These are phyloP conservation scores for Penicillium sp. DNA, from an alignment of 2,329 filamentous ascomycete species.

Conservation along the genomic window DNA sequence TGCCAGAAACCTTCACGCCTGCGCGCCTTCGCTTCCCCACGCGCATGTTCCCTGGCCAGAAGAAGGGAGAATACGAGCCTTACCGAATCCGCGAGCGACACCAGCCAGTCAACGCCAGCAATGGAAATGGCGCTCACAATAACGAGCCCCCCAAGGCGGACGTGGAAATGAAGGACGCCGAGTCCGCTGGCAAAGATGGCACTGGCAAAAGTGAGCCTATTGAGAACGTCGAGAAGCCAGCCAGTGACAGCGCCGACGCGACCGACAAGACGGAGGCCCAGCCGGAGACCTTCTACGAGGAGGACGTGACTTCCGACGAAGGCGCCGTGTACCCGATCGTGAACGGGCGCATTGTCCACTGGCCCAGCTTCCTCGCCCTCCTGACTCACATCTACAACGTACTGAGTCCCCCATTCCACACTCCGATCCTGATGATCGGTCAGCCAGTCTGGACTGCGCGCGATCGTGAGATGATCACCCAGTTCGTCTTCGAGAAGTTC, in stretches of 20 bases:
- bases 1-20: slow-evolving; percentile 87
- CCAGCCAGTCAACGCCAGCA: slow-evolving; percentile 37
- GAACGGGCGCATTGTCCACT: slow-evolving; percentile 84
- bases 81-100: slow-evolving; percentile 71
- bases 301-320: slow-evolving; percentile 85
- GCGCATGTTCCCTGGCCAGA: slow-evolving; percentile 85
- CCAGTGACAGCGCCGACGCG: slow-evolving; percentile 34
- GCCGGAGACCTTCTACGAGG: slow-evolving; percentile 71
- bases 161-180: slow-evolving; percentile 54
- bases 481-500: slow-evolving; percentile 97
- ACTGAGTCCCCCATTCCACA: slow-evolving; percentile 90
- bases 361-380: slow-evolving; percentile 91
- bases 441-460: slow-evolving; percentile 89
- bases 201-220: slow-evolving; percentile 3
- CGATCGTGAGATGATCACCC: slow-evolving; percentile 84
- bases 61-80: slow-evolving; percentile 80
- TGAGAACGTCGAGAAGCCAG: slow-evolving; percentile 34
- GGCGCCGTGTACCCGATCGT: slow-evolving; percentile 86
- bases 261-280: slow-evolving; percentile 39
- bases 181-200: slow-evolving; percentile 31
- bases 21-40: slow-evolving; percentile 86
- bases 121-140: slow-evolving; percentile 39
- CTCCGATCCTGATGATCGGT: slow-evolving; percentile 86
- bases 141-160: slow-evolving; percentile 46
- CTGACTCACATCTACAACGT: slow-evolving; percentile 90